Conservation (phyloP, 176 grass and related monocot genomes). For the Oryza coarctata region DNA sequence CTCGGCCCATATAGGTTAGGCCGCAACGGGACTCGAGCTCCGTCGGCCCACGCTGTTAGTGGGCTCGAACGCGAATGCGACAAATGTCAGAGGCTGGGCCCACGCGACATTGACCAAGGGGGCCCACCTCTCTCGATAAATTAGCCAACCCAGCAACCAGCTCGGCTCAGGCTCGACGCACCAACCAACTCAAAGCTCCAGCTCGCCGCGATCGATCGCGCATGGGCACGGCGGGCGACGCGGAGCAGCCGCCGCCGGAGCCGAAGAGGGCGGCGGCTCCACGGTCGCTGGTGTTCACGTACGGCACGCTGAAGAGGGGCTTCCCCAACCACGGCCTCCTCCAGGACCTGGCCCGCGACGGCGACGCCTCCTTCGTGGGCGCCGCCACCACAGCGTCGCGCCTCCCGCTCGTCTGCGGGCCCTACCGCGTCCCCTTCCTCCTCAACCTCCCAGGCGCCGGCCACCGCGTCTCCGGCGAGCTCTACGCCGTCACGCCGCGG, state of each 20-base stretch:
- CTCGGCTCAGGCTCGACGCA: background rate
- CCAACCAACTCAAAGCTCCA: no score
- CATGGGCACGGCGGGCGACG: conserved; percentile 29
- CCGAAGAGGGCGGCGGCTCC: background rate
- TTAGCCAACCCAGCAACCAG: background rate
- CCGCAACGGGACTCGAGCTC: no score
- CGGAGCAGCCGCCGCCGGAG: background rate
- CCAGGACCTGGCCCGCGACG: conserved; percentile 47
- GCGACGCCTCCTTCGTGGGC: conserved; percentile 60
- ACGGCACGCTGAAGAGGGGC: conserved; percentile 87
- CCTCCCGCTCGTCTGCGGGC: conserved; percentile 81
- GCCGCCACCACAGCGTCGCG: conserved; percentile 36
- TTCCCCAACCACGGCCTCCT: conserved; percentile 85
- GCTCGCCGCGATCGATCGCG: background rate
- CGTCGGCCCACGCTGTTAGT: background rate
- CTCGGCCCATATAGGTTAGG: no score
- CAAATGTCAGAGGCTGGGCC: background rate
- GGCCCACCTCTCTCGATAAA: background rate
- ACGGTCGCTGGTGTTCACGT: conserved; percentile 73
- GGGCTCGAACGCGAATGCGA: background rate
- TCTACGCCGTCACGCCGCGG: conserved; percentile 54
- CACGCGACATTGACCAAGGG: background rate
- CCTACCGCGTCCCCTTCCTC: conserved; percentile 95
- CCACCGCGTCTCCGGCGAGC: conserved; percentile 65
- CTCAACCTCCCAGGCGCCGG: conserved; percentile 60